Conservation (phyloP, 2,329 filamentous ascomycete genomes). For the Sclerotinia nivalis region DNA sequence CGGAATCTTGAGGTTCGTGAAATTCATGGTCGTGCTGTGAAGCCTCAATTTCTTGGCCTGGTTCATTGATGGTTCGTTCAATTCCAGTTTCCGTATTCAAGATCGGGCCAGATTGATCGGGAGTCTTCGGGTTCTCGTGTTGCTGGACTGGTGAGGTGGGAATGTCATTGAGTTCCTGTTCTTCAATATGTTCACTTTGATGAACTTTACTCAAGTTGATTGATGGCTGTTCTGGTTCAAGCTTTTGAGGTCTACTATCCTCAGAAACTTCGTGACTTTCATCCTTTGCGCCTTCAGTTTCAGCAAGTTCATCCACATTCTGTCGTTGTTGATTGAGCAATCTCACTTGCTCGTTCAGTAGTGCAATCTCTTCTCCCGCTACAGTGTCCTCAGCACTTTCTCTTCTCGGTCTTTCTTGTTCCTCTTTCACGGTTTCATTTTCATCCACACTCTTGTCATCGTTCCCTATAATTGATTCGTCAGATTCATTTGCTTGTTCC, state of each 20-base stretch:
- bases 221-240: not conserved
- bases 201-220: not conserved
- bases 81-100: not conserved
- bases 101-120: not conserved
- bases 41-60: not conserved
- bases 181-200: not conserved
- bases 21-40: not conserved
- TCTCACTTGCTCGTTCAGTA: slow-evolving; percentile 9
- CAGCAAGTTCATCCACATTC: not conserved
- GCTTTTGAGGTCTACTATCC: not conserved
- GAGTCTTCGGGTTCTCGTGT: not conserved
- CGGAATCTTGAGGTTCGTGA: not conserved
- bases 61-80: not conserved
- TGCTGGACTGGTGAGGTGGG: not conserved
- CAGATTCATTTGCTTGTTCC: slow-evolving; percentile 6
- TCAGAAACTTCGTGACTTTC: not conserved
- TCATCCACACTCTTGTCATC: not conserved
- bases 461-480: not conserved
- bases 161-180: not conserved
- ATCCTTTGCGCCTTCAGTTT: not conserved
- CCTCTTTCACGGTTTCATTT: not conserved
- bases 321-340: not conserved
- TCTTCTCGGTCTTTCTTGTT: not conserved
- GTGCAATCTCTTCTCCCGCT: slow-evolving; percentile 2
- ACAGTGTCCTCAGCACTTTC: slow-evolving; percentile 1